Evolutionary conservation across 2,329 filamentous ascomycete species (phyloP).

Genomic region (Microsporum audouinii): DNA sequence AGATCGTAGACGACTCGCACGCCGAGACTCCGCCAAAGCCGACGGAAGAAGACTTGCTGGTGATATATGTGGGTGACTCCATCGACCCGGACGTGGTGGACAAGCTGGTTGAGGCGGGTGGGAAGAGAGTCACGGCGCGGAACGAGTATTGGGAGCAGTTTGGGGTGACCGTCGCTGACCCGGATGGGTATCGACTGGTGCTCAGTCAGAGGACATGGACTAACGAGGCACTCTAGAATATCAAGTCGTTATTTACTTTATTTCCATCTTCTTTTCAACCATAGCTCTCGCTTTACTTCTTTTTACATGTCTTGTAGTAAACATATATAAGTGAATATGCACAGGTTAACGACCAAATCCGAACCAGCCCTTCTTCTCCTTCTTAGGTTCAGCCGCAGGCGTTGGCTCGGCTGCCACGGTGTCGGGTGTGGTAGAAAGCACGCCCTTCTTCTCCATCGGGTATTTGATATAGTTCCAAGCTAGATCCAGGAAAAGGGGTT

Average conservation of each 20-base stretch:
- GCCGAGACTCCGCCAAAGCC: constrained; percentile 22
- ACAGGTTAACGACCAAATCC: constrained; percentile 45
- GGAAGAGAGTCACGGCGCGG: constrained; percentile 27
- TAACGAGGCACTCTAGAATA: not conserved
- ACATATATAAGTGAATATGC: no score
- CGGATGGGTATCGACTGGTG: constrained; percentile 38
- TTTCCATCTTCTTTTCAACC: not conserved
- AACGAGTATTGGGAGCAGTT: constrained; percentile 27
- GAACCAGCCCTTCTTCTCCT: constrained; percentile 62
- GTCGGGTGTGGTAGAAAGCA: constrained; percentile 17
- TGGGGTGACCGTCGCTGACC: constrained; percentile 37
- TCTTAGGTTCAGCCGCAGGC: constrained; percentile 27
- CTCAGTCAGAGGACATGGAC: constrained; percentile 18
- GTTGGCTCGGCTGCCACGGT: constrained; percentile 4
- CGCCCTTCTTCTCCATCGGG: constrained; percentile 45
- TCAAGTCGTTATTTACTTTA: not conserved
- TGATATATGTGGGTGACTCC: constrained; percentile 34
- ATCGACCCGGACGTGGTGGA: constrained; percentile 23
- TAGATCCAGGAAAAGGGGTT: constrained; percentile 90
- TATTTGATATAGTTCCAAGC: constrained; percentile 98
- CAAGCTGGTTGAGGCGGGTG: constrained; percentile 26
- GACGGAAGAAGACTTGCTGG: constrained; percentile 35
- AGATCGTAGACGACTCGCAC: constrained; percentile 34
- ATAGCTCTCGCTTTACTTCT: not conserved
- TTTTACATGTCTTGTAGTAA: not conserved